A percentile compares a stretch with the other conserved stretches of the same genome.
These are phyloP conservation scores for Mariannaea elegans DNA, from an alignment of 2,329 filamentous ascomycete species.

Conservation along the genomic window DNA sequence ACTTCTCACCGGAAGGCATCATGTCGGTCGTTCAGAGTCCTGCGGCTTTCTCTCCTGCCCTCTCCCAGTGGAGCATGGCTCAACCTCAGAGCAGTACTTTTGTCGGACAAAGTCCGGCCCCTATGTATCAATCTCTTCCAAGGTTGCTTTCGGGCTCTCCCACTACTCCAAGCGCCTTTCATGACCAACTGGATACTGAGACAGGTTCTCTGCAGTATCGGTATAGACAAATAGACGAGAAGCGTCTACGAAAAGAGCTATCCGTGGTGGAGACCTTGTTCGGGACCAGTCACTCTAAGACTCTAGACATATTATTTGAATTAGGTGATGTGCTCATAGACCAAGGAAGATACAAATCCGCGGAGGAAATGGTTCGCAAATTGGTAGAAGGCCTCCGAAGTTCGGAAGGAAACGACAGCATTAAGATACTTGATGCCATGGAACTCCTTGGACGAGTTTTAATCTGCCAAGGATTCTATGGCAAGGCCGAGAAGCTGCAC, in stretches of 20 bases:
- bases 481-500: not conserved
- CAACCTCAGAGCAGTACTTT: not conserved
- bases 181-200: not conserved
- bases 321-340: not conserved
- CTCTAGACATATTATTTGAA: conserved; percentile 1
- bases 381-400: not conserved
- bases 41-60: not conserved
- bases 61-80: not conserved
- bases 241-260: not conserved
- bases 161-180: no score
- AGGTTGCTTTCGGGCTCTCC: not conserved
- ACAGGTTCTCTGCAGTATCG: not conserved
- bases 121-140: not conserved
- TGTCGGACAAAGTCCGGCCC: not conserved
- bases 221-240: not conserved
- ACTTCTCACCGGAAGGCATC: not conserved
- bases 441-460: not conserved
- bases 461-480: not conserved
- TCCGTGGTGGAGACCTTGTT: not conserved
- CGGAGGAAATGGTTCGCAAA: not conserved
- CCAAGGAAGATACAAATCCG: conserved; percentile 6
- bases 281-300: not conserved
- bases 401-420: not conserved
- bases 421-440: not conserved
- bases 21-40: not conserved